Evolutionary conservation across 345 rosid species (phyloP).

Genomic region (Hibiscus syriacus): DNA sequence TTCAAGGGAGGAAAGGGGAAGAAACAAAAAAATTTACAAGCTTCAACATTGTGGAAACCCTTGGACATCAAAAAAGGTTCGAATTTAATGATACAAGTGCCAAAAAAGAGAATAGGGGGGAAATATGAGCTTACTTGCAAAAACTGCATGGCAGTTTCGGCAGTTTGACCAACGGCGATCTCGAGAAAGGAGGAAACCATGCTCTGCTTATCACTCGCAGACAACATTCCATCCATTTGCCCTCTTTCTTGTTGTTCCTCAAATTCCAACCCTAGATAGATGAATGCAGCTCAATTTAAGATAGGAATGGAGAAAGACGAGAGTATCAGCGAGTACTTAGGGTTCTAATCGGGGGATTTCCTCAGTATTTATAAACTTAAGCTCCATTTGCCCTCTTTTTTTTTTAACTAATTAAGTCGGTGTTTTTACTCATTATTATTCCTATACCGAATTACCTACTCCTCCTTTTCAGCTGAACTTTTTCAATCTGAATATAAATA

Average conservation of each 20-base stretch:
- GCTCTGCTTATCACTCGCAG: conserved; percentile 55
- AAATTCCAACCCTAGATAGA: background rate
- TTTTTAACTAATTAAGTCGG: background rate
- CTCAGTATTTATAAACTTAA: background rate
- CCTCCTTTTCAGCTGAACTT: background rate
- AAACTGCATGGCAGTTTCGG: conserved; percentile 83
- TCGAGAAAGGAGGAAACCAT: conserved; percentile 93
- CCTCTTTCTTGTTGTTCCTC: background rate
- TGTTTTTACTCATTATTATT: too few relatives aligned
- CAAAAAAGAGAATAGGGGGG: background rate
- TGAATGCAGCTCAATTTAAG: background rate
- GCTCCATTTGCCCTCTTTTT: too few relatives aligned
- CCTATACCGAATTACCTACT: background rate
- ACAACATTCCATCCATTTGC: conserved; percentile 36
- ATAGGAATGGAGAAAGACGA: background rate
- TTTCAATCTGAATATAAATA: too few relatives aligned
- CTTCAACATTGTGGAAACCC: background rate
- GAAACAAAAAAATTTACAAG: background rate
- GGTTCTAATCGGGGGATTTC: background rate
- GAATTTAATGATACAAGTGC: background rate
- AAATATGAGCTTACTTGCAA: conserved; percentile 44
- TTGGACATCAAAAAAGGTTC: background rate
- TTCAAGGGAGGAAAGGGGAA: background rate
- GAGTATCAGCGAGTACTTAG: background rate
- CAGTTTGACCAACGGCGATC: conserved; percentile 91